phyloP scores from a whole-genome alignment of 2,329 filamentous ascomycete species.

The Cytospora leucostoma region DNA sequence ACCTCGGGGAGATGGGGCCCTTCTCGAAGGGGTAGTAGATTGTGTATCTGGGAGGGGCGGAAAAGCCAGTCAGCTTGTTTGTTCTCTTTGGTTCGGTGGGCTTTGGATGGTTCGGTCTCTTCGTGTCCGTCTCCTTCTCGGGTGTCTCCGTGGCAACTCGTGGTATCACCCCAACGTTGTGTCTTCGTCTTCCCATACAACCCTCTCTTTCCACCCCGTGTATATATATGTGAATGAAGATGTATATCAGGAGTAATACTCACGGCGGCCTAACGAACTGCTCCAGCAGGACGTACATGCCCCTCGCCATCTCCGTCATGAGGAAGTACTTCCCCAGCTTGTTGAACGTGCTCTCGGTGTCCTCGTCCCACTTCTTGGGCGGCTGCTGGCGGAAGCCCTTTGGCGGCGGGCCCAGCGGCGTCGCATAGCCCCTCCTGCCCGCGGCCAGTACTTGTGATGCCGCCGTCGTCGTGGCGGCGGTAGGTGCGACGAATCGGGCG shows the following conservation, averaged over 20 bases:
- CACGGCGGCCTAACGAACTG: slow-evolving; percentile 98
- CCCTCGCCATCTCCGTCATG: slow-evolving; percentile 90
- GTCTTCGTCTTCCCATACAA: too few species aligned
- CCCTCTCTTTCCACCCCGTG: not conserved
- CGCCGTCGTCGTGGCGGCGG: slow-evolving; percentile 6
- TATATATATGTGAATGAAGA: not conserved
- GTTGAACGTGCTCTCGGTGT: slow-evolving; percentile 75
- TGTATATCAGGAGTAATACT: slow-evolving; percentile 46
- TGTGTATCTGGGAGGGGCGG: slow-evolving; percentile 69
- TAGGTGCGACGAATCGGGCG: slow-evolving; percentile 13
- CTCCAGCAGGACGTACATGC: slow-evolving; percentile 97
- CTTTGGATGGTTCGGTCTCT: too few species aligned
- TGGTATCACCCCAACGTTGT: too few species aligned
- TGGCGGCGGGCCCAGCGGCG: slow-evolving; percentile 77
- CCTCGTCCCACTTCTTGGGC: slow-evolving; percentile 77
- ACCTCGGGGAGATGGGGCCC: slow-evolving; percentile 95
- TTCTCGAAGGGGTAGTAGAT: slow-evolving; percentile 99
- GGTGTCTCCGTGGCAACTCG: not conserved
- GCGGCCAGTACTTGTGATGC: not conserved
- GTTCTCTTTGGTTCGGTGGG: too few species aligned
- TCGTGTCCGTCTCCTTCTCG: too few species aligned
- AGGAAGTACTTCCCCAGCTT: slow-evolving; percentile 92
- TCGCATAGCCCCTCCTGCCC: slow-evolving; percentile 51
- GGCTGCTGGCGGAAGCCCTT: slow-evolving; percentile 76
- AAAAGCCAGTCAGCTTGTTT: too few species aligned